Conservation (phyloP, 129 eudicot species). For the Flaveria trinervia region DNA sequence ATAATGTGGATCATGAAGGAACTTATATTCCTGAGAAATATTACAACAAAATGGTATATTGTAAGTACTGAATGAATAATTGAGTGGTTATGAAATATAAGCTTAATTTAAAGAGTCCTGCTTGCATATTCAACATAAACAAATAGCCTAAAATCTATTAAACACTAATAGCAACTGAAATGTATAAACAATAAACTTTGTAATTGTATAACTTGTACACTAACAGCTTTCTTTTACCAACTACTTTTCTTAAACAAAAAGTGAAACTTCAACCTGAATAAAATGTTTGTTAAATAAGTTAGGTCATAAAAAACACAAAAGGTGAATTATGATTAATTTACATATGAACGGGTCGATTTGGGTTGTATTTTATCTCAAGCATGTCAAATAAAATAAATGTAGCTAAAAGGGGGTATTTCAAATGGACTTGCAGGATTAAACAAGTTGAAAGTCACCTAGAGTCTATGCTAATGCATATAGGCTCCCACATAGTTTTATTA, state of each 20-base stretch:
- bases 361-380: background rate
- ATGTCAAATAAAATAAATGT: background rate
- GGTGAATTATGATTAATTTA: background rate
- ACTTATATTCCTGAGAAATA: background rate
- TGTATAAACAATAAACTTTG: background rate
- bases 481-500: background rate
- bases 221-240: background rate
- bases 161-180: background rate
- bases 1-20: background rate
- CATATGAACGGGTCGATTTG: background rate
- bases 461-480: background rate
- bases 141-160: constrained; percentile 4
- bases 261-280: background rate
- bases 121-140: background rate
- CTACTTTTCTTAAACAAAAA: background rate
- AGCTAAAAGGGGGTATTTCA: background rate
- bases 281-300: background rate
- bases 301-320: background rate
- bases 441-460: background rate
- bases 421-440: background rate
- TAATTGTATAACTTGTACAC: background rate
- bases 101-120: background rate
- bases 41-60: background rate
- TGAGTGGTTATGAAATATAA: background rate
- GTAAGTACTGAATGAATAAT: background rate